Evolutionary conservation across 2,329 filamentous ascomycete genomes (phyloP).

Genomic region (Trichoderma breve): DNA sequence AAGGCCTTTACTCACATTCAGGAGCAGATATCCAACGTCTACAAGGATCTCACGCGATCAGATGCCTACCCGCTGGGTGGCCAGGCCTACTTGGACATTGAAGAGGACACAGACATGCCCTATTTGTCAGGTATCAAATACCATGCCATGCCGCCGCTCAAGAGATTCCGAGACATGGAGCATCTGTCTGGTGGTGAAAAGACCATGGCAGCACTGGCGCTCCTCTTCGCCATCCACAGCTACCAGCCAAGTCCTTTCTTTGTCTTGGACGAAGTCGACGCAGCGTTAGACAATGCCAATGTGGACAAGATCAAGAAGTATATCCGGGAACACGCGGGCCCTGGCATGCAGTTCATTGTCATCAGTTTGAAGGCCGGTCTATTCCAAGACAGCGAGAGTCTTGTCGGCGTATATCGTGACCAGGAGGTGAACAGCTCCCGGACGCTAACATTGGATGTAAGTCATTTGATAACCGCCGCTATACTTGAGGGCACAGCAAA

Average conservation of each 20-base stretch:
- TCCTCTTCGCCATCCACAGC: slow-evolving; percentile 94
- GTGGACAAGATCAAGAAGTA: slow-evolving; percentile 96
- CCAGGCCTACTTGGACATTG: slow-evolving; percentile 81
- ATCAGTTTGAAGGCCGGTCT: slow-evolving; percentile 94
- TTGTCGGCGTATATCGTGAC: slow-evolving; percentile 94
- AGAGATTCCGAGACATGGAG: slow-evolving; percentile 99
- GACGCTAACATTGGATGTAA: slow-evolving; percentile 91
- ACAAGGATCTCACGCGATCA: slow-evolving; percentile 90
- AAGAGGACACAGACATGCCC: slow-evolving; percentile 92
- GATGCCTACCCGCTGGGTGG: slow-evolving; percentile 92
- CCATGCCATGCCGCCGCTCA: slow-evolving; percentile 96
- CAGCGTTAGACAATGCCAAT: slow-evolving; percentile 96
- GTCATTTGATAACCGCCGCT: slow-evolving; percentile 36
- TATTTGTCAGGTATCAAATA: slow-evolving; percentile 97
- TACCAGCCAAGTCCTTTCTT: slow-evolving; percentile 97
- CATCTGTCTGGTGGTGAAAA: slow-evolving; percentile 96
- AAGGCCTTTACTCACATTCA: slow-evolving; percentile 94
- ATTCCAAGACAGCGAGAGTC: slow-evolving; percentile 93
- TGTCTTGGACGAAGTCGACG: slow-evolving; percentile 96
- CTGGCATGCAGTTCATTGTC: slow-evolving; percentile 98
- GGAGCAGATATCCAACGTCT: slow-evolving; percentile 89
- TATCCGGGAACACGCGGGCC: slow-evolving; percentile 87
- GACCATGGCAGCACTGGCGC: slow-evolving; percentile 95
- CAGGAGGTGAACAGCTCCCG: slow-evolving; percentile 90
- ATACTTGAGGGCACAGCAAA: not conserved